Percentiles rank a stretch among this genome's conserved stretches.
Evolutionary conservation across 2,329 filamentous ascomycete genomes (phyloP).

Genomic region (Phoma sp.): DNA sequence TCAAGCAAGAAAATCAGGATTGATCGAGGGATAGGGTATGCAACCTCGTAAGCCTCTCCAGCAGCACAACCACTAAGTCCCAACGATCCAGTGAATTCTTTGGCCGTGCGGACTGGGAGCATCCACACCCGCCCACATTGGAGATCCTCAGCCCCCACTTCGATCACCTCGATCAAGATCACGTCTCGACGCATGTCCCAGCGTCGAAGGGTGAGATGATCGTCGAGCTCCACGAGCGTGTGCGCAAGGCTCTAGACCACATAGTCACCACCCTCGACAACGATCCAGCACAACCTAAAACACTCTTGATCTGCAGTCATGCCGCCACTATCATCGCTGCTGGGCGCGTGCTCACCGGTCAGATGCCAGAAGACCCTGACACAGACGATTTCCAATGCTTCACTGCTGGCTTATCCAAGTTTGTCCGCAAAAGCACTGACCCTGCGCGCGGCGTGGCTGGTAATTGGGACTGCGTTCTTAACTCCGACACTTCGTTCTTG

Average conservation of each 20-base stretch:
- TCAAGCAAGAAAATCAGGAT: slow-evolving; percentile 53
- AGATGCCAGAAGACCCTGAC: slow-evolving; percentile 72
- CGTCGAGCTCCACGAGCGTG: slow-evolving; percentile 76
- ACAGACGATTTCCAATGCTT: slow-evolving; percentile 84
- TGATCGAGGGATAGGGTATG: slow-evolving; percentile 60
- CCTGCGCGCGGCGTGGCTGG: slow-evolving; percentile 69
- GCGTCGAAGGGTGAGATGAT: slow-evolving; percentile 78
- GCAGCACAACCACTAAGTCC: slow-evolving; percentile 51
- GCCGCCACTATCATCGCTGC: slow-evolving; percentile 88
- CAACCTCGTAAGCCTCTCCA: background rate
- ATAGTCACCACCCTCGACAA: slow-evolving; percentile 76
- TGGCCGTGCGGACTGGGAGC: slow-evolving; percentile 81
- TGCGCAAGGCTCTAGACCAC: slow-evolving; percentile 70
- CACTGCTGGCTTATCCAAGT: slow-evolving; percentile 81
- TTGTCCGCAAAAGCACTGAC: slow-evolving; percentile 54
- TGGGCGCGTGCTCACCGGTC: slow-evolving; percentile 79
- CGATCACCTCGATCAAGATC: slow-evolving; percentile 59
- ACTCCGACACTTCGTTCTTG: slow-evolving; percentile 87
- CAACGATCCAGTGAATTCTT: slow-evolving; percentile 79
- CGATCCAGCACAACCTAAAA: slow-evolving; percentile 66
- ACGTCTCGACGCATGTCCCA: slow-evolving; percentile 71
- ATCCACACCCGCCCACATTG: slow-evolving; percentile 76
- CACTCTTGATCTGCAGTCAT: slow-evolving; percentile 84
- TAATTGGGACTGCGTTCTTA: slow-evolving; percentile 78
- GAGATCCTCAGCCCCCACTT: slow-evolving; percentile 72